phyloP scores from a whole-genome alignment of 306 rosid species.

The Citrullus mucosospermus region DNA sequence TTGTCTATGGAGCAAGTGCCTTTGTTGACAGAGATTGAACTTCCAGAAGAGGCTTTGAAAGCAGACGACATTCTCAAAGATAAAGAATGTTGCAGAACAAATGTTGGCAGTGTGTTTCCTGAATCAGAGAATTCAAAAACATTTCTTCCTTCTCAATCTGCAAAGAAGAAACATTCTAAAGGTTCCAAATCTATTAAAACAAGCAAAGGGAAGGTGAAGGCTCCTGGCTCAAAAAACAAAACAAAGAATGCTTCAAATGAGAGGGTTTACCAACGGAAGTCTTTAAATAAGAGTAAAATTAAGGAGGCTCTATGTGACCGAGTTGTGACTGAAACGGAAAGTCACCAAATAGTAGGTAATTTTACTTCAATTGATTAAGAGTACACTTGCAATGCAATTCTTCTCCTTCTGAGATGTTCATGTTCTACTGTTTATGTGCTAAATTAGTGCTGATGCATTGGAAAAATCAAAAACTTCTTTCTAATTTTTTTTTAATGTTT shows the following conservation, averaged over 20 bases:
- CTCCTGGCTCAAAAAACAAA: conserved; percentile 35
- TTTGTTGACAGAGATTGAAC: conserved; percentile 28
- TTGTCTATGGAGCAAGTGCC: conserved; percentile 22
- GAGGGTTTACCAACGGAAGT: conserved; percentile 36
- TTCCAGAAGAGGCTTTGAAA: conserved; percentile 20
- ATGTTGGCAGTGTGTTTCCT: conserved; percentile 19
- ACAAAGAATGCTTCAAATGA: conserved; percentile 27
- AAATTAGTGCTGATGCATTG: conserved; percentile 1
- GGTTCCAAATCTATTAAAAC: conserved; percentile 26
- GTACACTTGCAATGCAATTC: background rate
- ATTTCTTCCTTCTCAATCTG: conserved; percentile 25
- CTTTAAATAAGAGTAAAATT: conserved; percentile 35
- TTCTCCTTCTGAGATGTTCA: conserved; percentile 5
- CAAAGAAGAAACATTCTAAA: conserved; percentile 45
- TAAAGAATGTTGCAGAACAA: conserved; percentile 23
- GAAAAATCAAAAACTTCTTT: conserved; percentile 5
- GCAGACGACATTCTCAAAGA: conserved; percentile 18
- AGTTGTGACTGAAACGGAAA: conserved; percentile 26
- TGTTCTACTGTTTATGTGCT: conserved; percentile 5
- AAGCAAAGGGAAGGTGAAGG: conserved; percentile 34
- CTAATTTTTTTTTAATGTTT: conserved; percentile 17
- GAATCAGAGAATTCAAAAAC: conserved; percentile 26
- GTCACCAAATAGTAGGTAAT: conserved; percentile 43
- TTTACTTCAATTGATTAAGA: conserved; percentile 5
- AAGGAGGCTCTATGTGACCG: conserved; percentile 25